These are phyloP conservation scores for Trichoderma sp. DNA, from an alignment of 2,329 filamentous ascomycete genomes.

Conservation along the genomic window DNA sequence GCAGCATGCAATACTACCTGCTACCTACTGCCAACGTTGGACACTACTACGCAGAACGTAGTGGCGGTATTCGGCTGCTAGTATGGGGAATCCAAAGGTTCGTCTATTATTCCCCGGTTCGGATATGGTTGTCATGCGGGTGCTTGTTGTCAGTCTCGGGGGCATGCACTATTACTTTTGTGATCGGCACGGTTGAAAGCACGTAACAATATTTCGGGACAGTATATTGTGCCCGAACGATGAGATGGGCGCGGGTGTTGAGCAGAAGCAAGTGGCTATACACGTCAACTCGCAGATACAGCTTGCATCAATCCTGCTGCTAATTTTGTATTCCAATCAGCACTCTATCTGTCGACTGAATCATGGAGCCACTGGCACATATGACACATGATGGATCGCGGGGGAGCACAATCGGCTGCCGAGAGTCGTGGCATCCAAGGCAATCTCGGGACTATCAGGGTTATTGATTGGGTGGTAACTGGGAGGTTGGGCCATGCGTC, in stretches of 20 bases:
- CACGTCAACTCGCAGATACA: background rate
- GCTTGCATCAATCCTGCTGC: background rate
- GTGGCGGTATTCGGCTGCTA: background rate
- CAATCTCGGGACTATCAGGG: background rate
- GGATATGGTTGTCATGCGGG: background rate
- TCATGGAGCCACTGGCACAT: background rate
- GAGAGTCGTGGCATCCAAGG: background rate
- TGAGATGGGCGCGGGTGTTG: background rate
- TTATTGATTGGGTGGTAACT: background rate
- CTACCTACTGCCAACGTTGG: too few relatives aligned
- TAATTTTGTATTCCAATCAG: background rate
- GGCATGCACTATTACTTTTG: background rate
- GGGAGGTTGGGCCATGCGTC: background rate
- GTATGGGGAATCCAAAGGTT: background rate
- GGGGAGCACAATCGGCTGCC: background rate
- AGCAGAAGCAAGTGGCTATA: background rate
- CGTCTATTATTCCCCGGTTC: background rate
- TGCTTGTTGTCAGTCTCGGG: background rate
- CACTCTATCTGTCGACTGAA: background rate
- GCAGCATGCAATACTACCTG: background rate
- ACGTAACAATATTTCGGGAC: background rate
- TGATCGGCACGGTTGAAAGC: background rate
- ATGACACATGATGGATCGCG: background rate
- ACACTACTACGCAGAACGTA: too few relatives aligned
- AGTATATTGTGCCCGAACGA: background rate